A percentile compares a stretch with the other conserved stretches of the same genome.
Conservation (phyloP, 2,329 filamentous ascomycete genomes). For the Akanthomyces uredinophilus region DNA sequence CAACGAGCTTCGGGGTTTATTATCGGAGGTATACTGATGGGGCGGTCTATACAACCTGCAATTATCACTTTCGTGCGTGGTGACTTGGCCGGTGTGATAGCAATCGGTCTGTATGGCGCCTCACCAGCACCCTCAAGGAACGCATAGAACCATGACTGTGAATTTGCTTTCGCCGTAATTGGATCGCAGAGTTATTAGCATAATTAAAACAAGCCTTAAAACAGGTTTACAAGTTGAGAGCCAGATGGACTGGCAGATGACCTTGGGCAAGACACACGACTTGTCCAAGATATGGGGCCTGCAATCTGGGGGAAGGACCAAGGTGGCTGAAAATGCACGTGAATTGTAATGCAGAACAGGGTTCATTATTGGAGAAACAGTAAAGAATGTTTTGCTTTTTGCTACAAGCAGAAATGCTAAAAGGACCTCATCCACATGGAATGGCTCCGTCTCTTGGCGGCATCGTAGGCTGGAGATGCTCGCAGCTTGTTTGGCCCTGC, state of each 20-base stretch:
- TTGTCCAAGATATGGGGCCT: background rate
- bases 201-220: background rate
- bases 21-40: background rate
- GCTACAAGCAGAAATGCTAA: background rate
- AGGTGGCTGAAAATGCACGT: conserved; percentile 1
- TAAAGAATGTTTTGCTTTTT: background rate
- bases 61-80: background rate
- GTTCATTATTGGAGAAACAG: background rate
- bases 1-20: background rate
- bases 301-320: background rate
- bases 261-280: background rate
- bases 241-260: background rate
- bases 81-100: background rate
- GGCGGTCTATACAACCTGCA: background rate
- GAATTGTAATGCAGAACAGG: background rate
- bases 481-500: background rate
- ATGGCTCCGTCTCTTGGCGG: background rate
- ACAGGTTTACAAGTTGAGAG: background rate
- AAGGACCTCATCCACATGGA: background rate
- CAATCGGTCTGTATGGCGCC: background rate
- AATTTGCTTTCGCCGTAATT: background rate
- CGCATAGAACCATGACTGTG: background rate
- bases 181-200: background rate
- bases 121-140: background rate
- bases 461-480: background rate